Base-by-base conservation (phyloP, 108 stramenopile genomes). In the Nitzschia palea region DNA sequence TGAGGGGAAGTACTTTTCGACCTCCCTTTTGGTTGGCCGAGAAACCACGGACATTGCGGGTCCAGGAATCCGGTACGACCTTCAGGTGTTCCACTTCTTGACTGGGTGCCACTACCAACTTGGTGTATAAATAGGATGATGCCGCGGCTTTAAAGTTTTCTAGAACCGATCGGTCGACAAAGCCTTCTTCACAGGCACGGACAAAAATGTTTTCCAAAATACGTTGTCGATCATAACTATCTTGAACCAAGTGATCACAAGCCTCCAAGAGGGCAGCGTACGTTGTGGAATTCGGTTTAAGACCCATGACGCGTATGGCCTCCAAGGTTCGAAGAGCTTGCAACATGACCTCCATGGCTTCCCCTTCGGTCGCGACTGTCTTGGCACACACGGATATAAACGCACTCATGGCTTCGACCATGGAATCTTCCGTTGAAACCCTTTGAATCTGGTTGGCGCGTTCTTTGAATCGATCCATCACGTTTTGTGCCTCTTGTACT, bases 31-130 rank as follows among this genome's bases (percentile, higher is more conserved):
- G 58, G 28, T 73, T 60, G 17, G 80, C 81, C 15, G 70, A 71
- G 43, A 74, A 85, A 17, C 87, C 87, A 26, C 80, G 47, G 10
- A 68, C 65, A 52, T 88, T 85, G 4, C 81, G 58, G 8, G 88
- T 93, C 91, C 91, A 93, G 30, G 71, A 67, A 61, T 88, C 86
- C 6, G 88, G 87, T 12, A 89, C 68, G 2, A 80, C 71, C 32
- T 71, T 79, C 31, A 70, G 79, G 35, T 77, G 77, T 37, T 77
- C 80, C 2, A 76, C 51, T 30, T 59, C 29, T 51, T 34, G 28
- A 55, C 69, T 70, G 14, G 70, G 36, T 0, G 75, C 42, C 0
- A 93, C 73, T 17, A 93, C 86, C 50, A 89, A 44, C 28, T 75
- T 71, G 29, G 77, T 74, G 74, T 85, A 90, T 6, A 68, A 48